Evolutionary conservation across 2,329 filamentous ascomycete genomes (phyloP).

Genomic region (Ophiostoma sp.): DNA sequence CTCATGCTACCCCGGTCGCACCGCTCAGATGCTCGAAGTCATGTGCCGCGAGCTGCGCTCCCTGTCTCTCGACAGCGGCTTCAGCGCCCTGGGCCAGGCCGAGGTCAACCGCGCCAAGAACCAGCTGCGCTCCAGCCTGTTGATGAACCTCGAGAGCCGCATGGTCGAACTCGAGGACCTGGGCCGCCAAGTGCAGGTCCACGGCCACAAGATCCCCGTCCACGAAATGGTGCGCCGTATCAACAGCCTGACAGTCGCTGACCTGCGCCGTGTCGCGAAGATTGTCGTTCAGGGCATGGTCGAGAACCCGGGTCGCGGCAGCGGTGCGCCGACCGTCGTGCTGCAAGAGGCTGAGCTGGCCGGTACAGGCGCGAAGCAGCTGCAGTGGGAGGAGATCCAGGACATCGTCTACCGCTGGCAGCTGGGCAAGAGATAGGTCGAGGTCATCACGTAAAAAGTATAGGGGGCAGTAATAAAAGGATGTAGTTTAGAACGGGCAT

Average conservation of each 20-base stretch:
- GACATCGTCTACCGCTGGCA: constrained; percentile 81
- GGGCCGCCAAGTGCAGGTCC: constrained; percentile 93
- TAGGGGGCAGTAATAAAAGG: not conserved
- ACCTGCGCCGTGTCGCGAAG: constrained; percentile 78
- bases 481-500: not conserved
- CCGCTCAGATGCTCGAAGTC: constrained; percentile 84
- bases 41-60: constrained; percentile 88
- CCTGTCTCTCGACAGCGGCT: constrained; percentile 74
- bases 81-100: constrained; percentile 65
- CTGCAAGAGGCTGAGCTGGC: constrained; percentile 84
- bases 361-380: constrained; percentile 64
- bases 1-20: constrained; percentile 76
- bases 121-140: constrained; percentile 80
- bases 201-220: constrained; percentile 87
- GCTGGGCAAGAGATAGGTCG: constrained; percentile 59
- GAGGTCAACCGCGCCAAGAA: constrained; percentile 97
- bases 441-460: not conserved
- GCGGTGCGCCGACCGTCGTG: constrained; percentile 89
- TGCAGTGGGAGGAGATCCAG: constrained; percentile 89
- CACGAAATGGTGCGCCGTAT: constrained; percentile 91
- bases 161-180: constrained; percentile 98
- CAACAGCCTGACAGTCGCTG: constrained; percentile 73
- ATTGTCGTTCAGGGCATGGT: constrained; percentile 77
- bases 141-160: constrained; percentile 96
- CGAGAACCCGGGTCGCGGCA: constrained; percentile 72